Evolutionary conservation across 1,139 yeast genomes (phyloP), one percentile per base, ranked within the genome.

Genomic region (Yamadazyma atmosphaerica): DNA sequence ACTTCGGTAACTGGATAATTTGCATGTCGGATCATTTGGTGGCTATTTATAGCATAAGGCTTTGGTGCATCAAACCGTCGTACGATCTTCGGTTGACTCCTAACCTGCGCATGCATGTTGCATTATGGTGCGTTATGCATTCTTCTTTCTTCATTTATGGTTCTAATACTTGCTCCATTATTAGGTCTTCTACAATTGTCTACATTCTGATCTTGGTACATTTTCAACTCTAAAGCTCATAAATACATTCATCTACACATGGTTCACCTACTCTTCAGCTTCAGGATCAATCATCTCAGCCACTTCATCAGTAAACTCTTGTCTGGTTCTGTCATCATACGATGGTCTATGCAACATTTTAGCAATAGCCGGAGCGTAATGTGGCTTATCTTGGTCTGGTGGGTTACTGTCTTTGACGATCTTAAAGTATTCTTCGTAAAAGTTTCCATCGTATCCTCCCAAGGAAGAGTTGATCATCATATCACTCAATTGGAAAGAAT

Each of bases 401-500:
- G 74, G 73, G 50, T 71, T 68, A 45, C 52, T 52, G 10, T 45
- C 44, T 55, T 69, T 68, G 38, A 71, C 72, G 29, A 56, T 55
- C 30, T 54, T 59, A 54, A 67, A 70, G 60, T 69, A 72, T 55
- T 72, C 71, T 48, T 69, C 75, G 49, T 72, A 72, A 45, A 72
- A 56, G 54, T 72, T 64, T 47, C 77, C 77, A 44, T 70, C 72
- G 49, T 61, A 70, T 37, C 55, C 59, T 45, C 76, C 77, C 44
- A 72, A 61, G 37, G 65, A 58, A 8, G 77, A 66, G 55, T 71
- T 68, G 44, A 72, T 55, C 51, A 66, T 50, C 65, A 63, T 67
- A 51, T 72, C 77, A 28, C 73, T 59, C 46, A 58, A 62, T 51
- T 70, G 73, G 73, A 72, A 72, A n/a, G 77, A 60, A 54, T 72